Percentiles rank a stretch among this genome's conserved stretches.
Conservation (phyloP, 352 stramenopile genomes). For the Phytophthora multivora region DNA sequence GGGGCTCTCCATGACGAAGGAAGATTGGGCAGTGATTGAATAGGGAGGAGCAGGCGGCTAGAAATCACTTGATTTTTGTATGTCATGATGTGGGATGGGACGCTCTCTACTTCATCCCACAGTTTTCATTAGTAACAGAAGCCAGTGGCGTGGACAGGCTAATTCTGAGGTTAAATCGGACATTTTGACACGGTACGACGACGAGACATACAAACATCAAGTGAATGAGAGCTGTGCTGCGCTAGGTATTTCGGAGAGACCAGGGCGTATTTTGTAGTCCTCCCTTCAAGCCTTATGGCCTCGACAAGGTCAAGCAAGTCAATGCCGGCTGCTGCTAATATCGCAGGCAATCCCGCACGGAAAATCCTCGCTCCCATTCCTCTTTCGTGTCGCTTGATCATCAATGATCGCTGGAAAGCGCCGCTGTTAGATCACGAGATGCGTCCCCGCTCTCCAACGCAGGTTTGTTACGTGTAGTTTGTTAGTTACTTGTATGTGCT, state of each 20-base stretch:
- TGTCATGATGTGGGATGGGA: constrained; percentile 5
- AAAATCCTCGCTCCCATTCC: background rate
- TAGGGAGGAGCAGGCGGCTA: background rate
- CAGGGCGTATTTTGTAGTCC: constrained; percentile 11
- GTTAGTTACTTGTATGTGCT: background rate
- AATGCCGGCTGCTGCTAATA: too few species aligned
- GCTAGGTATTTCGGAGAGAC: background rate
- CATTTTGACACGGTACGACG: background rate
- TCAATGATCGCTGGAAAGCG: background rate
- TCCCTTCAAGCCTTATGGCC: constrained; percentile 7
- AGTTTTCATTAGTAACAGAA: constrained; percentile 7
- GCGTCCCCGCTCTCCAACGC: background rate
- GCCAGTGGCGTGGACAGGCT: background rate
- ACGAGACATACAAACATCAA: background rate
- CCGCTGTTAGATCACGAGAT: background rate
- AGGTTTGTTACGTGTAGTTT: too few species aligned
- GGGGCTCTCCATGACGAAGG: constrained; percentile 23
- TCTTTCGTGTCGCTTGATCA: background rate
- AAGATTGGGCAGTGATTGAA: constrained; percentile 7
- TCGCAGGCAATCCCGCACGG: background rate
- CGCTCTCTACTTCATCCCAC: constrained; percentile 9
- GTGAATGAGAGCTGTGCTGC: background rate
- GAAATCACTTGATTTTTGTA: constrained; percentile 10
- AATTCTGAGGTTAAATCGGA: background rate
- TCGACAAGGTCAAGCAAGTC: too few species aligned